Conservation (phyloP, 768 basidiomycete species). For the Suillus decipiens region DNA sequence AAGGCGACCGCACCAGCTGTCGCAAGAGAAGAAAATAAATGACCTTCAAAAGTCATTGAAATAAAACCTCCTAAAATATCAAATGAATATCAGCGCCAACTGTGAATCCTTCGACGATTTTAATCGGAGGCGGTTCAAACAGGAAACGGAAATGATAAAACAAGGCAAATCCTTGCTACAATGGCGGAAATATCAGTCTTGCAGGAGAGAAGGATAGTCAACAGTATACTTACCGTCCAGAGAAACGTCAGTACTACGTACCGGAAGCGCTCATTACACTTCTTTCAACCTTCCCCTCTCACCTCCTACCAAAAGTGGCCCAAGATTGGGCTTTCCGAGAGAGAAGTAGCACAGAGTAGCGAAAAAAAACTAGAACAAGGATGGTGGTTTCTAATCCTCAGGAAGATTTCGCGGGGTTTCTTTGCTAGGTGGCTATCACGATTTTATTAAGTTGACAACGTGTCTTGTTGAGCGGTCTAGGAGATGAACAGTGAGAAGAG, state of each 20-base stretch:
- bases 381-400: not conserved
- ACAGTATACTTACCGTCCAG: not conserved
- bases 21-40: not conserved
- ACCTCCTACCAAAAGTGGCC: not conserved
- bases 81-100: not conserved
- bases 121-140: not conserved
- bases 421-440: no score
- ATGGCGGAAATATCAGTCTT: not conserved
- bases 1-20: not conserved
- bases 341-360: not conserved
- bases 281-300: not conserved
- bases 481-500: not conserved
- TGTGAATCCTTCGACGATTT: not conserved
- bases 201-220: not conserved
- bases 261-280: not conserved
- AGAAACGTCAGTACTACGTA: not conserved
- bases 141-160: not conserved
- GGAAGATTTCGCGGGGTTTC: no score
- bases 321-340: not conserved
- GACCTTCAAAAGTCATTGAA: not conserved
- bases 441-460: not conserved
- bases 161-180: not conserved
- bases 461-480: not conserved
- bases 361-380: not conserved
- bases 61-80: not conserved